Evolutionary conservation across 2,329 filamentous ascomycete species (phyloP).

Genomic region (Trichophyton verrucosum): DNA sequence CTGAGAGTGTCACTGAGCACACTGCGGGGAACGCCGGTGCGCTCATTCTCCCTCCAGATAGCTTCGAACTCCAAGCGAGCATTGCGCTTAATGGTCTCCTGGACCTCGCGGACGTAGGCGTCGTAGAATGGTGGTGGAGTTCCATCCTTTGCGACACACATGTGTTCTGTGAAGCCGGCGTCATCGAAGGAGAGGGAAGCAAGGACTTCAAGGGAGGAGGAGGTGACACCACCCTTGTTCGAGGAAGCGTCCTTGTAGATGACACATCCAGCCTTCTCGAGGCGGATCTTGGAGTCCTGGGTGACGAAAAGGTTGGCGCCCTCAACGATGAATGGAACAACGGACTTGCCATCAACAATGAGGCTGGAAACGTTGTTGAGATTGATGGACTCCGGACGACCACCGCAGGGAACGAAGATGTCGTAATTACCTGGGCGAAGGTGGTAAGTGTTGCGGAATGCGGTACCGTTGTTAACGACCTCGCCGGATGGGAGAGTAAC

Average conservation of each 20-base stretch:
- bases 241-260: constrained; percentile 96
- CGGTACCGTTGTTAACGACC: constrained; percentile 75
- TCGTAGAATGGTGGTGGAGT: constrained; percentile 82
- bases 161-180: constrained; percentile 72
- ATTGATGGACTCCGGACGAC: constrained; percentile 92
- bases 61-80: constrained; percentile 92
- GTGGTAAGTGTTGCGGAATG: constrained; percentile 97
- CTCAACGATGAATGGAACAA: constrained; percentile 90
- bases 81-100: constrained; percentile 81
- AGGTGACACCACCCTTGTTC: constrained; percentile 97
- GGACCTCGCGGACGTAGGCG: constrained; percentile 81
- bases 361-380: constrained; percentile 74
- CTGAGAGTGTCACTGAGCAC: constrained; percentile 87
- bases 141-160: constrained; percentile 73
- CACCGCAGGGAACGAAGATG: constrained; percentile 88
- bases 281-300: constrained; percentile 87
- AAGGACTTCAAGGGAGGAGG: constrained; percentile 88
- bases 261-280: constrained; percentile 90
- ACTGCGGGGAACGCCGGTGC: constrained; percentile 66
- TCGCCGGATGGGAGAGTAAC: constrained; percentile 80
- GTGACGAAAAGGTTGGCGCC: constrained; percentile 98
- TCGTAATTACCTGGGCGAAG: constrained; percentile 68
- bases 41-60: constrained; percentile 87
- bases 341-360: constrained; percentile 77
- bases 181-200: constrained; percentile 93